A percentile compares a stretch with the other conserved stretches of the same genome.
These are phyloP conservation scores for Nakaseomyces sp. DNA, from an alignment of 1,139 yeast genomes.

Conservation along the genomic window DNA sequence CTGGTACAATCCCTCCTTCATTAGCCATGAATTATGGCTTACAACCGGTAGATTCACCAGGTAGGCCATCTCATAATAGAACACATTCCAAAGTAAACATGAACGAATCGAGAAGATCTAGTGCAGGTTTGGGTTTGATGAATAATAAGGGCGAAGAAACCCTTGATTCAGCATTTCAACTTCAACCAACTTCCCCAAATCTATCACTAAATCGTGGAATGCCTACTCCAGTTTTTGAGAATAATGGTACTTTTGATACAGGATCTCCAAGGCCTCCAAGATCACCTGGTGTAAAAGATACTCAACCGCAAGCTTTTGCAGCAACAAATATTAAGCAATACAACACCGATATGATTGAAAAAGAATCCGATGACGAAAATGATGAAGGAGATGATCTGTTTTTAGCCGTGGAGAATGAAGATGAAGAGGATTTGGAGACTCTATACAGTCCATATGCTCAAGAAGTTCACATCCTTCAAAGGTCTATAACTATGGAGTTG, in stretches of 20 bases:
- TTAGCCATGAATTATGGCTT: slow-evolving; percentile 3
- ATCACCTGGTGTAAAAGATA: not conserved
- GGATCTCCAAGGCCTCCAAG: not conserved
- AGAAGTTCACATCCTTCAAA: slow-evolving; percentile 41
- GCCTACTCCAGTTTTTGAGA: slow-evolving; percentile 1
- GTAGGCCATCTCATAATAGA: not conserved
- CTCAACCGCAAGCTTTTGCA: slow-evolving; percentile 2
- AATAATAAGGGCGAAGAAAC: not conserved
- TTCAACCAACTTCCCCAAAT: slow-evolving; percentile 1
- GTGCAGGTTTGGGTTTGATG: slow-evolving; percentile 1
- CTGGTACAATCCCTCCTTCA: slow-evolving; percentile 6
- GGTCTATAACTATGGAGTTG: slow-evolving; percentile 54
- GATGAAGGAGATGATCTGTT: slow-evolving; percentile 22
- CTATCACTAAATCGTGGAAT: not conserved
- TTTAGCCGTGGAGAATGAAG: slow-evolving; percentile 20
- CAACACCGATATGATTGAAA: slow-evolving; percentile 10
- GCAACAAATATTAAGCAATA: not conserved
- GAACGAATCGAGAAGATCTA: slow-evolving; percentile 1
- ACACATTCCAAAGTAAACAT: not conserved
- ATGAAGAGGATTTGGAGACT: slow-evolving; percentile 31
- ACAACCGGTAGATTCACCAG: slow-evolving; percentile 4
- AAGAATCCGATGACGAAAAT: slow-evolving; percentile 17
- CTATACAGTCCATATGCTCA: slow-evolving; percentile 36
- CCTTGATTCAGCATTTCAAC: slow-evolving; percentile 2
- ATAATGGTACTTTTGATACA: not conserved